Conservation (phyloP, 768 basidiomycete species). For the Naganishia friedmannii region DNA sequence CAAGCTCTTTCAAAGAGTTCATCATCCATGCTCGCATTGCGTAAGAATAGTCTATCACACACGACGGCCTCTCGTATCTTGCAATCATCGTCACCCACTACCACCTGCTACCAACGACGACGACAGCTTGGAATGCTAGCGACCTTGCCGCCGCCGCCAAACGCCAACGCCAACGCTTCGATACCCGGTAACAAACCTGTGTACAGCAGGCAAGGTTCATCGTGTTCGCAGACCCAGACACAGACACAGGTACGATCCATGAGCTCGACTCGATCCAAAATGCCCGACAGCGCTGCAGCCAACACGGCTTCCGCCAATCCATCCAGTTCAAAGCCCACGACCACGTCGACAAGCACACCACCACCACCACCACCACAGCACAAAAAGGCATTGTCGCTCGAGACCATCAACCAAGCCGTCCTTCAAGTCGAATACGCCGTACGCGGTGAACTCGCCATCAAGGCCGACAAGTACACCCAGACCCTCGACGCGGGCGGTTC, state of each 20-base stretch:
- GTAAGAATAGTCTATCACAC: neutral
- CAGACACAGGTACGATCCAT: conserved; percentile 19
- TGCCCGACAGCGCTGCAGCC: conserved; percentile 15
- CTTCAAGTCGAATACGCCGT: conserved; percentile 93
- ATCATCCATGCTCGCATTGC: conserved; percentile 9
- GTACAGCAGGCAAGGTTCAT: conserved; percentile 4
- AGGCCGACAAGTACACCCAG: conserved; percentile 77
- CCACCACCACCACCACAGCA: neutral
- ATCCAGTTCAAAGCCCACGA: conserved; percentile 4
- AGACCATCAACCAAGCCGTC: conserved; percentile 77
- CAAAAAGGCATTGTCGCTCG: conserved; percentile 58
- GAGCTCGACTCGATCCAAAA: conserved; percentile 15
- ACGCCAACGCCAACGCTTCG: neutral
- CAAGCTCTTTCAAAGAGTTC: conserved; percentile 13
- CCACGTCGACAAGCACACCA: neutral
- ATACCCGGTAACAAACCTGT: neutral
- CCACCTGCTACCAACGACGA: neutral
- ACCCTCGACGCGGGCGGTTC: conserved; percentile 59
- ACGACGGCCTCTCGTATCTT: neutral
- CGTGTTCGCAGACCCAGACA: conserved; percentile 10
- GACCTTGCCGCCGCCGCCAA: neutral
- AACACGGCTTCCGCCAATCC: conserved; percentile 17
- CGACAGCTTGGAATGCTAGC: conserved; percentile 2
- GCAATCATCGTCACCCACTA: neutral
- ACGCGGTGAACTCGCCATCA: conserved; percentile 92